Conservation (phyloP, 495 filamentous ascomycete genomes). For the Aspergillus ellipticus region DNA sequence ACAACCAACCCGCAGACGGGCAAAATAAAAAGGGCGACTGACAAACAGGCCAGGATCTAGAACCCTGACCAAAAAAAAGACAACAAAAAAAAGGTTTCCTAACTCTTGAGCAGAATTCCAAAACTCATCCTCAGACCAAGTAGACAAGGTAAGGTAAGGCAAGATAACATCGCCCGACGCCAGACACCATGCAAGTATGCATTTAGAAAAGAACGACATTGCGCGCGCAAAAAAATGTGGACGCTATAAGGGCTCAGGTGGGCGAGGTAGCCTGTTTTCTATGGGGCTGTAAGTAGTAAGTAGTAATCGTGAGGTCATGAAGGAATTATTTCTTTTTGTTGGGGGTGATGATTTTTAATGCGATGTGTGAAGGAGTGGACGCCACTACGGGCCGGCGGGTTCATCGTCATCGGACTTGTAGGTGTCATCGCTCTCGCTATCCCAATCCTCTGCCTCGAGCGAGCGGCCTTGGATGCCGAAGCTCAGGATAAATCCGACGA, state of each 20-base stretch:
- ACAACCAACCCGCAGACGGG: not conserved
- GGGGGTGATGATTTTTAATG: too few relatives aligned
- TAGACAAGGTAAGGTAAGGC: too few relatives aligned
- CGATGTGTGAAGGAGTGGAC: not conserved
- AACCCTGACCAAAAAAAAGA: too few relatives aligned
- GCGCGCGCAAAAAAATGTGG: not conserved
- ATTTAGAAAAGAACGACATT: not conserved
- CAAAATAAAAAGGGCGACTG: not conserved
- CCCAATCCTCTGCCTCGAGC: constrained; percentile 60
- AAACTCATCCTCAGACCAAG: not conserved
- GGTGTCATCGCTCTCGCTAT: constrained; percentile 49
- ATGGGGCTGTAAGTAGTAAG: not conserved
- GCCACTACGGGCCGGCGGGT: not conserved
- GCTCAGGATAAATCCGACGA: constrained; percentile 72
- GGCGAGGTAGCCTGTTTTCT: not conserved
- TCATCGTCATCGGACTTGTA: constrained; percentile 49
- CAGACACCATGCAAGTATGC: not conserved
- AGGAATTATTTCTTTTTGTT: not conserved
- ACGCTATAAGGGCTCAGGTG: not conserved
- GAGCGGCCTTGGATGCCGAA: constrained; percentile 61
- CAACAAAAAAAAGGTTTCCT: not conserved
- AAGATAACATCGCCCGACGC: not conserved
- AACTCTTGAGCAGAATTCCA: not conserved
- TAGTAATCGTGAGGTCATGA: not conserved
- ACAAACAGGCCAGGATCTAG: too few relatives aligned